A percentile compares a stretch with the other conserved stretches of the same genome.
Evolutionary conservation across 345 rosid species (phyloP).

Genomic region (Stellera chamaejasme): DNA sequence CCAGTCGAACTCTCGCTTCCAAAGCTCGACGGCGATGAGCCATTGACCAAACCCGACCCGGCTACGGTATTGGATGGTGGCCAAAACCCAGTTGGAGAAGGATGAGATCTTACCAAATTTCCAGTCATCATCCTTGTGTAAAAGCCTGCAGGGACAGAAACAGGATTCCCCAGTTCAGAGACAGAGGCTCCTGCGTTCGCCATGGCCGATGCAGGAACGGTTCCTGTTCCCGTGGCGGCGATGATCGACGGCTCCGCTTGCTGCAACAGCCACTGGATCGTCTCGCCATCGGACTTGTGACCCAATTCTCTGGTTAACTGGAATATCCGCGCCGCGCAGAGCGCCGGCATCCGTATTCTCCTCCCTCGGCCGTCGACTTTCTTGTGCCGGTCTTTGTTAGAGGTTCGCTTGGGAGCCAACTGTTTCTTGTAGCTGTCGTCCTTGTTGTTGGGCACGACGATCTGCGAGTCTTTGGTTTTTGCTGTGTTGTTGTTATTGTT

Average conservation of each 20-base stretch:
- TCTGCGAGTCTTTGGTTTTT: slow-evolving; percentile 40
- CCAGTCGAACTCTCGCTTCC: slow-evolving; percentile 24
- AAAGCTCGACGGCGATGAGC: slow-evolving; percentile 24
- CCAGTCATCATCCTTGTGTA: slow-evolving; percentile 32
- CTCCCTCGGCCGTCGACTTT: slow-evolving; percentile 71
- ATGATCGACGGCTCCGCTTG: slow-evolving; percentile 62
- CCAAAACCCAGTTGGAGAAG: slow-evolving; percentile 25
- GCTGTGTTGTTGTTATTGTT: slow-evolving; percentile 30
- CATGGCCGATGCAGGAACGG: slow-evolving; percentile 53
- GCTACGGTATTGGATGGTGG: slow-evolving; percentile 32
- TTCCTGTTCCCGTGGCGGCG: slow-evolving; percentile 70
- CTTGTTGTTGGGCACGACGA: slow-evolving; percentile 32
- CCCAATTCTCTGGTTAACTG: slow-evolving; percentile 71
- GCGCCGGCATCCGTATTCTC: slow-evolving; percentile 73
- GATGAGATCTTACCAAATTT: slow-evolving; percentile 29
- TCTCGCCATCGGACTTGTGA: slow-evolving; percentile 69
- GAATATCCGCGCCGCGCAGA: slow-evolving; percentile 68
- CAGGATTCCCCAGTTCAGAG: slow-evolving; percentile 37
- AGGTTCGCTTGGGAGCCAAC: slow-evolving; percentile 48
- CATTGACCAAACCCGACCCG: slow-evolving; percentile 35
- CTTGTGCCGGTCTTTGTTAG: slow-evolving; percentile 69
- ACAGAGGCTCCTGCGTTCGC: slow-evolving; percentile 38
- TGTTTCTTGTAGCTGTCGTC: slow-evolving; percentile 34
- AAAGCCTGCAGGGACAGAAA: slow-evolving; percentile 38
- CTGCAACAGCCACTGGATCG: slow-evolving; percentile 62